Evolutionary conservation across 129 eudicot genomes (phyloP), one percentile per base, ranked within the genome.

Genomic region (Saussurea involucrata): DNA sequence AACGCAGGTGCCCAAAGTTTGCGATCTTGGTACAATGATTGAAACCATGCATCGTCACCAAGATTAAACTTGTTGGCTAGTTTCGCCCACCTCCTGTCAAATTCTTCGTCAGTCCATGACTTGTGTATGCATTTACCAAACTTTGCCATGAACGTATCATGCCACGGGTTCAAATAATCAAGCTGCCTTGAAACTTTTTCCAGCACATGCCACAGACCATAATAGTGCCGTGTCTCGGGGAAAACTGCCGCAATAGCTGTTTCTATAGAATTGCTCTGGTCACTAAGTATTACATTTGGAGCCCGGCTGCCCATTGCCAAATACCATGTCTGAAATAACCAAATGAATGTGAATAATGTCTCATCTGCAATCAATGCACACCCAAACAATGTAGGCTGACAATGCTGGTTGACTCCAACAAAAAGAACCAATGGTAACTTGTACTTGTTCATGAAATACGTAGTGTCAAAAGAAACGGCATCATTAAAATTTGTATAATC

Each of bases 321-420:
- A 63, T 82, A 82, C 97, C 97, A 91, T n/a, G 97, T 86, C 70
- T 89, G 90, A 80, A 94, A 73, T 76, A 91, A 81, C 98, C 98
- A 94, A 61, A 80, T 76, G 68, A 86, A 91, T 4, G 98, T 89
- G 69, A 76, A 80, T 13, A 86, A 66, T 18, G 98, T 87, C n/a
- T 87, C 96, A 75, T 91, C 98, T 31, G 97, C 96, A 74, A 94
- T 87, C 81, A 94, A 75, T 4, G 92, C 98, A 91, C 92, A 94
- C 17, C 98, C 98, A 55, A 94, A 85, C 78, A 94, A 80, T 5
- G 89, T 85, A 36, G 96, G 97, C 69, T 94, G 98, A 24, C 88
- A 76, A 83, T 94, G 92, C 70, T 94, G 93, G 86, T 91, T 94
- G 80, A 88, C 93, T 66, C 98, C 97, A 4, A 89, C 58, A 80